Base-by-base conservation (phyloP, 768 basidiomycete species). In the Pisolithus orientalis region DNA sequence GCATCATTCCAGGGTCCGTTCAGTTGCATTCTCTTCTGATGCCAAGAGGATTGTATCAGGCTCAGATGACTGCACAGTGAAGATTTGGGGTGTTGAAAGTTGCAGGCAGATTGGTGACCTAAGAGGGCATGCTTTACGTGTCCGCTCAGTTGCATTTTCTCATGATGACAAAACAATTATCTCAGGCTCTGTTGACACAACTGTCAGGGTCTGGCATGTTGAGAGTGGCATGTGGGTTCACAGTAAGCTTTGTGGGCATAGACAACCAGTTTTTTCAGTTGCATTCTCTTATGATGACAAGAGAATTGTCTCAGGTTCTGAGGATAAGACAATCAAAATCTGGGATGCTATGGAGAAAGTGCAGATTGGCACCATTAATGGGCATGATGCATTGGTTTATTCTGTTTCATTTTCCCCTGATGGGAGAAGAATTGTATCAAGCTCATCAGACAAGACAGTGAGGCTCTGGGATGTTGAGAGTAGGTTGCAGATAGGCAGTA, bases 381-480 rank as follows among this genome's bases (percentile, higher is more conserved):
- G 39, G 16, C 39, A 40, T 21, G 21, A 16, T 40, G 2, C 11
- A 9, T 32, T 21, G 17, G 39, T 40, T 7, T 17, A 7, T 8
- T 40, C 39, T 32, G 50, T 51, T 27, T 1, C 40, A 13, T 42
- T 51, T 31, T 37, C 44, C 10, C 16, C 31, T 16, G 43, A 51
- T 44, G 43, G 29, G 45, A 46, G 14, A 5, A 25, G 29, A 11
- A 51, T 51, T 9, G 21, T 51, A 5, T 51, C 50, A 5, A 43
- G 50, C 29, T 51, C 50, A 25, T 16, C 1, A 9, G 50, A 51
- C 31, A 27, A 38, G 28, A 51, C 32, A 6, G 25, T 51, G 8
- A 29, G 24, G 24, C 28, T 51, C 6, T 51, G 50, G 50, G 44
- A 51, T 51, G n/a, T 14, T 4, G 17, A 47, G 44, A 47, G 28